Base-by-base conservation (phyloP, 768 basidiomycete genomes). In the Rhodotorula taiwanensis region DNA sequence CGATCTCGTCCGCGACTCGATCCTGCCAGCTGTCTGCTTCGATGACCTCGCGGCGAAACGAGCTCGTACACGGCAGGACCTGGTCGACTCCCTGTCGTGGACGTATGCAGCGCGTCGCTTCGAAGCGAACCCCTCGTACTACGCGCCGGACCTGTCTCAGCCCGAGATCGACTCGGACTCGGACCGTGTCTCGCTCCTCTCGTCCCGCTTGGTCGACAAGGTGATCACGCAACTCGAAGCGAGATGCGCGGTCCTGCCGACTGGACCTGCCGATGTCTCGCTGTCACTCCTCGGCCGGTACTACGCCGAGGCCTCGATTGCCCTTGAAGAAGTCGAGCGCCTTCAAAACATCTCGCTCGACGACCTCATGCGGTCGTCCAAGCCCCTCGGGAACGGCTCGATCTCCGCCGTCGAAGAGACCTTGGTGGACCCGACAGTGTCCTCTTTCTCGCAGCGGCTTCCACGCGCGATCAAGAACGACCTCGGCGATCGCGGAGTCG, bases 61-160 rank as follows among this genome's bases (percentile, higher is more conserved):
- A 36, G 79, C 83, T 70, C 70, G 76, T 51, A 76, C 76, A 61
- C 84, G 81, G 70, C 85, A 89, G 72, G 84, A 87, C 64, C 78
- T 84, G 30, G 80, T 92, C 62, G 89, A 93, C 71, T 77, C 80
- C 23, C 76, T 97, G 41, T 85, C 86, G 0, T 91, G 85, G 75
- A 89, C 90, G 28, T 91, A 87, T 77, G 80, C 94, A 36, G 80
- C 84, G 8, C 80, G 80, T 48, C 81, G 93, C 64, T 76, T 89
- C 61, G 78, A 77, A 61, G 83, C 79, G 63, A 98, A 98, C 76
- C 89, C 94, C 20, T 81, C 82, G 0, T 97, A 88, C 76, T 97
- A 98, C 72, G 31, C 49, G 55, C 53, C 59, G 5, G 52, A 60
- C 43, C 34, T 11, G 1, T 5, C 33, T 43, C 15, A 27, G 25